Base-by-base conservation (phyloP, 176 grass and related monocot genomes). In the Aegilops umbellulata region DNA sequence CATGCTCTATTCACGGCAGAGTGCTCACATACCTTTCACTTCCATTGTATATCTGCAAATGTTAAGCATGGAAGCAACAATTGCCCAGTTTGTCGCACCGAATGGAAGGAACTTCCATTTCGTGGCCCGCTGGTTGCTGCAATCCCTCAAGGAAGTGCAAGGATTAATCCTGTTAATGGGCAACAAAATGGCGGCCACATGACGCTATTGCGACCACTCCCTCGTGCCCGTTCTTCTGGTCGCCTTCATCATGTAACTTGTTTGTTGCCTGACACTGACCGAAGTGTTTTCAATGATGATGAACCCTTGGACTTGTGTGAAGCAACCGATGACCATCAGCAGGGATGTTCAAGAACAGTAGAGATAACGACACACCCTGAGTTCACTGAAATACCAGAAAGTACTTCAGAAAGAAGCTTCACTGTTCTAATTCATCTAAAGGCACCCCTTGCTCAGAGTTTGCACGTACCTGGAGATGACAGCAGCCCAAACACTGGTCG, bases 1-100 rank as follows among this genome's bases (percentile, higher is more conserved):
- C 91, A 96, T 86, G 94, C 94, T 68, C 81, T 96, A 41, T 96
- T 96, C 82, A 96, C 94, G 61, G 94, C 94, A 61, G 94, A 96
- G 83, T 96, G 94, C 74, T 92, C 89, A 4, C 94, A 96, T 70
- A 94, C 91, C 41, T 96, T 96, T 60, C 94, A 96, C 49, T 96
- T 96, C 78, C 94, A 96, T 38, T 96, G 94, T 39, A 96, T 96
- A 88, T 83, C 89, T 80, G 87, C 94, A 78, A 96, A 94, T 90
- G 91, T 96, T 76, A 96, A 92, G 85, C 89, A 96, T 23, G 94
- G 90, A 41, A 97, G 91, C 82, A 91, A 73, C 84, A 87, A 84
- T 13, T 94, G 92, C 49, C 92, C 94, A 63, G 87, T 94, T 61
- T 97, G 92, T 39, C 88, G 83, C 62, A 86, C 83, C 79, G 91